phyloP scores from a whole-genome alignment of 139 green algal genomes.

The Tetraselmis striata region DNA sequence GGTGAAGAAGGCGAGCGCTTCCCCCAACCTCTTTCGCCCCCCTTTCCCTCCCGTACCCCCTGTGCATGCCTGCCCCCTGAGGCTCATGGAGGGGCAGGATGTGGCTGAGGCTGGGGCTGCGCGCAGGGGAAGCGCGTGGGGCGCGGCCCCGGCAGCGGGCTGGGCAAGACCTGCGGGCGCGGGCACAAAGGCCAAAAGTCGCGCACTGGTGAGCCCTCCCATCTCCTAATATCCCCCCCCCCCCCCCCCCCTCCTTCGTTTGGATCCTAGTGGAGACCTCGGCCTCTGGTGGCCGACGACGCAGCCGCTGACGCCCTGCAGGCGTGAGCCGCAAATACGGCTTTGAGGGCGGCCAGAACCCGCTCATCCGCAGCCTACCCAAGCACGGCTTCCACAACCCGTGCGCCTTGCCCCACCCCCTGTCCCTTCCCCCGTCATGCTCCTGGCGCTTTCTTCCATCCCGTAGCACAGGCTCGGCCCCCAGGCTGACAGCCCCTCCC shows the following conservation, averaged over 20 bases:
- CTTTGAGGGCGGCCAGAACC: constrained; percentile 79
- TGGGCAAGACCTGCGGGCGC: constrained; percentile 65
- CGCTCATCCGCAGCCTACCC: constrained; percentile 48
- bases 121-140: constrained; percentile 48
- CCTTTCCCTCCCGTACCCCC: not conserved
- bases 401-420: too few species aligned
- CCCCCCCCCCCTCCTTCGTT: not conserved
- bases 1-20: constrained; percentile 32
- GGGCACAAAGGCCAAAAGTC: constrained; percentile 78
- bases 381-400: constrained; percentile 69
- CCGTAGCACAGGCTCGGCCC: too few species aligned
- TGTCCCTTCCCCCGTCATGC: too few species aligned
- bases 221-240: too few species aligned
- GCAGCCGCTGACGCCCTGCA: too few species aligned
- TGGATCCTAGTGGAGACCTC: too few species aligned
- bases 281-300: too few species aligned
- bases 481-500: too few species aligned
- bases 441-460: too few species aligned
- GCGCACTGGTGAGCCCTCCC: constrained; percentile 28
- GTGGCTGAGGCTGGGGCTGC: too few species aligned
- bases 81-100: too few species aligned
- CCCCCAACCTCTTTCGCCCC: not conserved
- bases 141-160: constrained; percentile 57
- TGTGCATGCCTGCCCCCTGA: not conserved
- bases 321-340: constrained; percentile 41